A percentile compares a stretch with the other conserved stretches of the same genome.
phyloP scores from a whole-genome alignment of 1,139 yeast species.

The Blastobotrys illinoisensis region DNA sequence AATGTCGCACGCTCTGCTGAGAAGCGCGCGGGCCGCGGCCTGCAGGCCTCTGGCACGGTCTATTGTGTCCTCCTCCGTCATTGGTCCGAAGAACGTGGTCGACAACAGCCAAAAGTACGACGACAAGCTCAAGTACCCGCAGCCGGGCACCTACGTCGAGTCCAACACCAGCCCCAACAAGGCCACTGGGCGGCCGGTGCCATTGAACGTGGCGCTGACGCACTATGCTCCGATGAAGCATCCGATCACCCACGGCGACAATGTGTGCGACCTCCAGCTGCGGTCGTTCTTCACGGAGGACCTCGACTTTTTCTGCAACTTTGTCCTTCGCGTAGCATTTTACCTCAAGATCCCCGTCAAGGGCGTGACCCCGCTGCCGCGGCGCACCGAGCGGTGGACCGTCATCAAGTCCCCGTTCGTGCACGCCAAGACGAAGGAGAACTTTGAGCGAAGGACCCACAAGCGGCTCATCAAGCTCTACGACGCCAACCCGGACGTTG shows the following conservation, averaged over 20 bases:
- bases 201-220: constrained; percentile 76
- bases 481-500: constrained; percentile 81
- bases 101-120: constrained; percentile 20
- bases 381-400: constrained; percentile 84
- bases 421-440: constrained; percentile 90
- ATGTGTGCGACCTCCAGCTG: constrained; percentile 55
- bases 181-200: constrained; percentile 50
- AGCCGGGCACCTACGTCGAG: constrained; percentile 21
- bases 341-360: constrained; percentile 80
- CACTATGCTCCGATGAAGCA: constrained; percentile 76
- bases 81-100: constrained; percentile 11
- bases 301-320: constrained; percentile 73
- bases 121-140: constrained; percentile 22
- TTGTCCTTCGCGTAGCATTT: constrained; percentile 84
- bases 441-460: constrained; percentile 84
- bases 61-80: constrained; percentile 3
- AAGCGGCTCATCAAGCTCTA: constrained; percentile 66
- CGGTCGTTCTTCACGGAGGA: constrained; percentile 68
- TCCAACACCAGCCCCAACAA: constrained; percentile 23
- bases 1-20: background rate
- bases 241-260: constrained; percentile 65
- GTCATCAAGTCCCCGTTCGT: constrained; percentile 92
- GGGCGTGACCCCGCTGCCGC: constrained; percentile 62
- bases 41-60: background rate
- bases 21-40: background rate